Evolutionary conservation across 805 yeast species (phyloP), one percentile per base, ranked within the genome.

Genomic region (Saccharomyces kudriavzevii): DNA sequence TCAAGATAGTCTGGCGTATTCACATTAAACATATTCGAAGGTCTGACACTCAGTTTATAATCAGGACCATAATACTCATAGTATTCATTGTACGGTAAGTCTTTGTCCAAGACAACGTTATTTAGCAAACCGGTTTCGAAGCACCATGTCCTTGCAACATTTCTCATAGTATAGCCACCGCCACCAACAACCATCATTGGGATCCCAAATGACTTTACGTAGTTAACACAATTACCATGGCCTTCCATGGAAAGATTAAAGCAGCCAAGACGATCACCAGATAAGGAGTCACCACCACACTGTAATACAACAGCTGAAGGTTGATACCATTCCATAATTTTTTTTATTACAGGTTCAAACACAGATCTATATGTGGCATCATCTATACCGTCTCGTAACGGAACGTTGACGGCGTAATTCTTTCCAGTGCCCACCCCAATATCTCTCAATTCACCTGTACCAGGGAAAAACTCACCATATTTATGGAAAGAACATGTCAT

Each of bases 51-150:
- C 56, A 92, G 78, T 70, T 89, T 85, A 71, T 92, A 92, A 73
- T 92, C 97, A 2, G 99, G 99, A 0, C 97, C 98, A 70, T 87
- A 92, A 74, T 92, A 92, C 72, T 92, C 98, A 73, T 89, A 92
- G 74, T 92, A 92, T 69, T 92, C 98, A 69, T 92, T 91, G 76
- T 89, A 91, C 3, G 97, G 97, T 58, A 84, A 73, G 61, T 85
- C 90, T 25, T 72, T 70, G 49, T 84, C 85, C 55, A 87, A 76
- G 58, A 84, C 75, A 5, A 72, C 85, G 63, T 87, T 88, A 52
- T 84, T 87, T 61, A 87, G 72, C 26, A 88, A 75, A 40, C 91
- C 84, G 1, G 98, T 92, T 70, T 92, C 99, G 69, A 86, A 90
- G 62, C 96, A 86, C 99, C 99, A 92, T 30, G 95, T 78, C 60